Evolutionary conservation across 441 rosid genomes (phyloP).

Genomic region (Geranium incanum): DNA sequence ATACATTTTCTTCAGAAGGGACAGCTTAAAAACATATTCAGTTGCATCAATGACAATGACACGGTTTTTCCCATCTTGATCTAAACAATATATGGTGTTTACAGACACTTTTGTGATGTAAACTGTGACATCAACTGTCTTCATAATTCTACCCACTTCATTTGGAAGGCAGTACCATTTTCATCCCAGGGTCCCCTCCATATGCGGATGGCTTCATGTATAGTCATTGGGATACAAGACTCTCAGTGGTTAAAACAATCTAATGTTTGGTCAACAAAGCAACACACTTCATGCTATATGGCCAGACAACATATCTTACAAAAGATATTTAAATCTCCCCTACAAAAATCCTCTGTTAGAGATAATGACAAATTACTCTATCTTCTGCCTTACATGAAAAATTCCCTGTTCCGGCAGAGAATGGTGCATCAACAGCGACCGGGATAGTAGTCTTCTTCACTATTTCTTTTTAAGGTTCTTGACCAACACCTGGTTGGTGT

Average conservation of each 20-base stretch:
- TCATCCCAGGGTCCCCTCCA: conserved; percentile 91
- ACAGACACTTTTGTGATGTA: conserved; percentile 74
- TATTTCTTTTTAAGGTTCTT: conserved; percentile 67
- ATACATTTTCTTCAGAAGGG: conserved; percentile 59
- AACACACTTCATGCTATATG: conserved; percentile 72
- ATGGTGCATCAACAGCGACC: conserved; percentile 55
- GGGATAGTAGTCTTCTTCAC: conserved; percentile 62
- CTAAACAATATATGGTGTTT: conserved; percentile 63
- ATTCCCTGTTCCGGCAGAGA: conserved; percentile 78
- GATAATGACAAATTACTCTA: conserved; percentile 60
- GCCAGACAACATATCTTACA: conserved; percentile 67
- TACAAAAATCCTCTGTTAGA: conserved; percentile 64
- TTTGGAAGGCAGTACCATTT: conserved; percentile 84
- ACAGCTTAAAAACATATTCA: conserved; percentile 71
- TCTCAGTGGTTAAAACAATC: conserved; percentile 66
- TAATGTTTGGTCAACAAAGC: conserved; percentile 81
- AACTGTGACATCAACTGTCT: conserved; percentile 67
- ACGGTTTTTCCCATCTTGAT: conserved; percentile 70
- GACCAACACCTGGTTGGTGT: conserved; percentile 57
- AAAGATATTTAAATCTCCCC: conserved; percentile 76
- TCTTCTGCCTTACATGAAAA: conserved; percentile 72
- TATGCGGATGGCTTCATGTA: conserved; percentile 74
- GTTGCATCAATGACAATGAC: conserved; percentile 63
- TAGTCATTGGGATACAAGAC: conserved; percentile 61
- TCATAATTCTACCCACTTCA: conserved; percentile 71